phyloP scores from a whole-genome alignment of 352 stramenopile genomes.

The Thalassiosira hispida region DNA sequence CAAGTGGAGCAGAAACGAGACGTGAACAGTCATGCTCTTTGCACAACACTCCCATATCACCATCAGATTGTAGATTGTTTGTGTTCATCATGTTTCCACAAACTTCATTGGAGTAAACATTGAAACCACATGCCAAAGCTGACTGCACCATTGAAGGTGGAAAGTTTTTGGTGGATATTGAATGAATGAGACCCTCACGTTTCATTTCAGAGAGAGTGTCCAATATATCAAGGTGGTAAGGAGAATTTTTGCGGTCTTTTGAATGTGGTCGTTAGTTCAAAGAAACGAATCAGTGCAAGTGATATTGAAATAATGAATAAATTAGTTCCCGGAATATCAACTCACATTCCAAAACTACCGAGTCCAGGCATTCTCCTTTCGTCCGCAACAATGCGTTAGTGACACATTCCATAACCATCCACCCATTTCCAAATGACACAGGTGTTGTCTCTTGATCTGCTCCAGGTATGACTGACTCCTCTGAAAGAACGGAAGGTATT shows the following conservation, averaged over 20 bases:
- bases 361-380: slow-evolving; percentile 54
- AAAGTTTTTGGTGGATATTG: slow-evolving; percentile 61
- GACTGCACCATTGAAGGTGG: slow-evolving; percentile 32
- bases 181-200: slow-evolving; percentile 69
- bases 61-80: slow-evolving; percentile 31
- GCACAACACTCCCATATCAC: slow-evolving; percentile 9
- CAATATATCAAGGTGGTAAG: slow-evolving; percentile 72
- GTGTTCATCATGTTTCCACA: slow-evolving; percentile 62
- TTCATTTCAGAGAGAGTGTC: slow-evolving; percentile 70
- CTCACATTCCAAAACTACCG: slow-evolving; percentile 49
- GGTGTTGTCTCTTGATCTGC: slow-evolving; percentile 15
- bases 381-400: slow-evolving; percentile 44
- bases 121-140: slow-evolving; percentile 52
- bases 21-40: slow-evolving; percentile 15
- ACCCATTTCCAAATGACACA: slow-evolving; percentile 53
- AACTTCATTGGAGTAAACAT: slow-evolving; percentile 60
- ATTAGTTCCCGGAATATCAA: slow-evolving; percentile 14
- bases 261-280: background rate
- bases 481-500: slow-evolving; percentile 39
- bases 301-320: slow-evolving; percentile 3
- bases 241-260: slow-evolving; percentile 44
- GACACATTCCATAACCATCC: slow-evolving; percentile 38
- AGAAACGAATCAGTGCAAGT: too few relatives aligned
- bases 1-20: slow-evolving; percentile 51
- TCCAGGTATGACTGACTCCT: background rate